phyloP scores from a whole-genome alignment of 306 rosid genomes.

The Begonia loranthoides region DNA sequence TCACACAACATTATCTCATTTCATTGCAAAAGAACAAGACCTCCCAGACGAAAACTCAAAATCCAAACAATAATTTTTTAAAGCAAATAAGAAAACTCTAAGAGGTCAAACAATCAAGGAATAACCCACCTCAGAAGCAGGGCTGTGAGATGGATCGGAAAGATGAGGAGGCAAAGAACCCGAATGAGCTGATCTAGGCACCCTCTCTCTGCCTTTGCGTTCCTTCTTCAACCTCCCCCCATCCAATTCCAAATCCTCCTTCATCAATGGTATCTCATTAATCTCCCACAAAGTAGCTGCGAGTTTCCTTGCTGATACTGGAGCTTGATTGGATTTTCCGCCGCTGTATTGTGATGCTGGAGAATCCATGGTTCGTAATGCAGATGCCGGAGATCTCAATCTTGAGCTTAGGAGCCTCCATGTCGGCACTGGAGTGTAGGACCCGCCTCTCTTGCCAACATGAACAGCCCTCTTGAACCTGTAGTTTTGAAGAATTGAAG shows the following conservation, averaged over 20 bases:
- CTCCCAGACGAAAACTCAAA: not conserved
- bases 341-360: slow-evolving; percentile 35
- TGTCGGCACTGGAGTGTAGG: slow-evolving; percentile 81
- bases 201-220: slow-evolving; percentile 44
- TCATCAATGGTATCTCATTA: slow-evolving; percentile 82
- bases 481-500: slow-evolving; percentile 77
- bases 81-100: not conserved
- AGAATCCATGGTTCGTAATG: slow-evolving; percentile 44
- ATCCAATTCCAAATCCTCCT: slow-evolving; percentile 18
- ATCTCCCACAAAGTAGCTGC: slow-evolving; percentile 99
- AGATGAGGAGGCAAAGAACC: slow-evolving; percentile 93
- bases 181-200: slow-evolving; percentile 57
- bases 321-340: slow-evolving; percentile 32
- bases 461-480: slow-evolving; percentile 82
- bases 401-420: slow-evolving; percentile 62
- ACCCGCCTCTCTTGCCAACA: slow-evolving; percentile 76
- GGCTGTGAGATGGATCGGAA: slow-evolving; percentile 97
- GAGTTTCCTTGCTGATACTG: slow-evolving; percentile 92
- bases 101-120: not conserved
- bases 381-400: slow-evolving; percentile 59
- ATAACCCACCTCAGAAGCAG: slow-evolving; percentile 64
- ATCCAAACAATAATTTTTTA: not conserved
- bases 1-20: not conserved
- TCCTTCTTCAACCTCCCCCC: slow-evolving; percentile 50
- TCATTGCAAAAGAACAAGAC: not conserved